Percentiles rank a stretch among this genome's conserved stretches.
phyloP scores from a whole-genome alignment of 306 rosid species.

The Lathyrus aphaca region DNA sequence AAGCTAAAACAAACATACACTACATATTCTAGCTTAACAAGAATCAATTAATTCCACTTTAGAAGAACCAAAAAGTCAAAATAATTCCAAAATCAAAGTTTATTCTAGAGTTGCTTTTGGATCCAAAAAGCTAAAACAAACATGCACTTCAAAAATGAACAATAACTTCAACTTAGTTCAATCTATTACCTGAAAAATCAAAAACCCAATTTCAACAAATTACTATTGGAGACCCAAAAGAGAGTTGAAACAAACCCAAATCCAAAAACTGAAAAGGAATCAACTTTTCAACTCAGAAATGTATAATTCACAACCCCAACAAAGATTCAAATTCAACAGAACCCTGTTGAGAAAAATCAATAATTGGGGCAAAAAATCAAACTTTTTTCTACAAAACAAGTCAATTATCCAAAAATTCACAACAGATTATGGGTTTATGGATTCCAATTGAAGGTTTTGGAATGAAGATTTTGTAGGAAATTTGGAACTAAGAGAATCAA shows the following conservation, averaged over 20 bases:
- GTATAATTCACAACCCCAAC: constrained; percentile 27
- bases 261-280: constrained; percentile 31
- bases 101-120: too few relatives aligned
- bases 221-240: not conserved
- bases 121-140: not conserved
- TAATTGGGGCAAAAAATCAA: constrained; percentile 29
- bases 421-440: not conserved
- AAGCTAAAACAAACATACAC: too few relatives aligned
- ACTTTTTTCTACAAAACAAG: constrained; percentile 12
- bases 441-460: not conserved
- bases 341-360: constrained; percentile 37
- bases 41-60: too few relatives aligned
- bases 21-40: too few relatives aligned
- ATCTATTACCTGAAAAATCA: constrained; percentile 38
- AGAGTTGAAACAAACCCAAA: constrained; percentile 30
- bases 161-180: constrained; percentile 29
- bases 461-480: not conserved
- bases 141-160: constrained; percentile 13
- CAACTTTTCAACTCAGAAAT: constrained; percentile 20
- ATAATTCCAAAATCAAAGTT: too few relatives aligned
- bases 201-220: not conserved
- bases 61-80: too few relatives aligned
- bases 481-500: constrained; percentile 19
- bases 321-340: constrained; percentile 26
- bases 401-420: constrained; percentile 21